Percentiles rank a stretch among this genome's conserved stretches.
These are phyloP conservation scores for Geosmithia putterillii DNA, from an alignment of 2,329 filamentous ascomycete species.

Conservation along the genomic window DNA sequence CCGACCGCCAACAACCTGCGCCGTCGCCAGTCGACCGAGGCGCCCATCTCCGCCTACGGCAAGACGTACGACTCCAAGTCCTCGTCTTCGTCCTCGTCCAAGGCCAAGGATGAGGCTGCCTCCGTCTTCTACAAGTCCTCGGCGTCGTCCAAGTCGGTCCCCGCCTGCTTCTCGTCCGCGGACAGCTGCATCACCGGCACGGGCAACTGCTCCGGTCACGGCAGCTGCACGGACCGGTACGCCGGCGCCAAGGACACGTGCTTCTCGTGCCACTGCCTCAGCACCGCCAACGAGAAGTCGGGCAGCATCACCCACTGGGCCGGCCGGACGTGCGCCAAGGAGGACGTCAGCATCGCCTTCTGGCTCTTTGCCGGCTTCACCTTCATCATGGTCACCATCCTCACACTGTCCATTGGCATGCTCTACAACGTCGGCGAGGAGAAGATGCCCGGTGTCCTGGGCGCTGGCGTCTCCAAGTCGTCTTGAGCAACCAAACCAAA, in stretches of 20 bases:
- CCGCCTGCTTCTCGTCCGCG: slow-evolving; percentile 62
- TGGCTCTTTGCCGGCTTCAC: slow-evolving; percentile 73
- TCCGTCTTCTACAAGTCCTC: slow-evolving; percentile 15
- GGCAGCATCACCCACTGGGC: slow-evolving; percentile 65
- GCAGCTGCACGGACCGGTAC: slow-evolving; percentile 60
- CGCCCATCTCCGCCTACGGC: slow-evolving; percentile 25
- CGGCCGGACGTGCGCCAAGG: slow-evolving; percentile 79
- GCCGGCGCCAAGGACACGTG: slow-evolving; percentile 39
- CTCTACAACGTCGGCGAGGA: slow-evolving; percentile 76
- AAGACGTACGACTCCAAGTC: slow-evolving; percentile 10
- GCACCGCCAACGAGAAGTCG: slow-evolving; percentile 39
- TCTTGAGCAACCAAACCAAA: slow-evolving; percentile 37
- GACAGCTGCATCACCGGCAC: slow-evolving; percentile 60
- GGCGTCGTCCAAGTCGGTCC: slow-evolving; percentile 34
- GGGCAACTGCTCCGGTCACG: slow-evolving; percentile 71
- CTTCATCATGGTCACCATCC: slow-evolving; percentile 53
- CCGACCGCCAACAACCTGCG: slow-evolving; percentile 29
- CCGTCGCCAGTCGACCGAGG: slow-evolving; percentile 30
- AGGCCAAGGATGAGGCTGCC: slow-evolving; percentile 11
- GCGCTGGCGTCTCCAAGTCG: slow-evolving; percentile 71
- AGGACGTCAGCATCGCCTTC: slow-evolving; percentile 79
- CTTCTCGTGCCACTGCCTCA: slow-evolving; percentile 66
- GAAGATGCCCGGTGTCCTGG: slow-evolving; percentile 85
- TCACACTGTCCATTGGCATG: slow-evolving; percentile 63
- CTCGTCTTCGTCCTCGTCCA: slow-evolving; percentile 11